Evolutionary conservation across 2,329 filamentous ascomycete species (phyloP).

Genomic region (Trichoderma sp.): DNA sequence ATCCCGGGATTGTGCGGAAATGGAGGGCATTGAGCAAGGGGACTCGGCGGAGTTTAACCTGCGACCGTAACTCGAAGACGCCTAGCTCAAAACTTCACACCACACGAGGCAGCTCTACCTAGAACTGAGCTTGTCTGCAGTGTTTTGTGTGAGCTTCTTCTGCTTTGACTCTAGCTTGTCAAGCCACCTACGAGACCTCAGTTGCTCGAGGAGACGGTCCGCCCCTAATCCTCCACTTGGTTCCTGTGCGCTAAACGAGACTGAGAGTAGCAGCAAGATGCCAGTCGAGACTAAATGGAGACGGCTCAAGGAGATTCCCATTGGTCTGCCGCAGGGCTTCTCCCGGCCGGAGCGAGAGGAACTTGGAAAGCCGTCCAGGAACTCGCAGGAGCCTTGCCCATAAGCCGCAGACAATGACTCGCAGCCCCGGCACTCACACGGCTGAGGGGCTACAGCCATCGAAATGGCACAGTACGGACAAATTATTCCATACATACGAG

Average conservation of each 20-base stretch:
- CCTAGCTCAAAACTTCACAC: neutral
- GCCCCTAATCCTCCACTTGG: conserved; percentile 15
- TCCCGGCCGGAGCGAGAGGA: neutral
- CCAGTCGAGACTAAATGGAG: neutral
- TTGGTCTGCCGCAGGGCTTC: neutral
- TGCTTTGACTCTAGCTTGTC: neutral
- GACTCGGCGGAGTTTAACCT: neutral
- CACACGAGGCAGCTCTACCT: neutral
- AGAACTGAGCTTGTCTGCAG: neutral
- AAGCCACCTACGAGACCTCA: neutral
- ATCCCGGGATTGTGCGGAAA: conserved; percentile 6
- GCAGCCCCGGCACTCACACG: neutral
- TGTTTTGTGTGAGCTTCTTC: neutral
- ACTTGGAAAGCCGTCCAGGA: neutral
- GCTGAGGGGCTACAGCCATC: no score
- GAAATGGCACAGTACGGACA: no score
- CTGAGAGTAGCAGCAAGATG: conserved; percentile 4
- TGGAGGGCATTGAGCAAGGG: neutral
- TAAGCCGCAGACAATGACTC: conserved; percentile 9
- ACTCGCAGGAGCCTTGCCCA: neutral
- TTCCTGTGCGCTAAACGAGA: neutral
- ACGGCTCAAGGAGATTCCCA: neutral
- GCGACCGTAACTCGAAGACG: neutral
- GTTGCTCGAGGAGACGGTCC: conserved; percentile 5
- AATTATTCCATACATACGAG: no score